Evolutionary conservation across 1,284 basidiomycete species (phyloP).

Genomic region (Mycena sp.): DNA sequence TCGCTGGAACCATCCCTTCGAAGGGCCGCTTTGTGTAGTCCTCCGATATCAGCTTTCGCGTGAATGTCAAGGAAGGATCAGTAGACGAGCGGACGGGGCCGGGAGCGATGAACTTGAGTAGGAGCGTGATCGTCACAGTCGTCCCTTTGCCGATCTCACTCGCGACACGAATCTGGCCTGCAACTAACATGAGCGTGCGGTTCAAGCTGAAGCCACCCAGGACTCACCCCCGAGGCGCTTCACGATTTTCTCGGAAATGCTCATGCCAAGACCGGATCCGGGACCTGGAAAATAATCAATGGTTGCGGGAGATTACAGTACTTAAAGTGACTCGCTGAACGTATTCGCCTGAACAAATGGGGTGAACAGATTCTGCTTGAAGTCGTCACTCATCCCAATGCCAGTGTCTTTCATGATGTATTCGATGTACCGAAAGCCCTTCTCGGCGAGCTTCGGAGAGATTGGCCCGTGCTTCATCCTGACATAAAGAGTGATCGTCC

Average conservation of each 20-base stretch:
- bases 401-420: slow-evolving; percentile 17
- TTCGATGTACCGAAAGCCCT: slow-evolving; percentile 11
- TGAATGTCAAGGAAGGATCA: background rate
- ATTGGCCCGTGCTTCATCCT: background rate
- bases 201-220: background rate
- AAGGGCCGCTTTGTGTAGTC: too few species aligned
- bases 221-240: slow-evolving; percentile 1
- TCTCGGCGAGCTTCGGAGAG: background rate
- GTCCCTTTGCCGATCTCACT: slow-evolving; percentile 19
- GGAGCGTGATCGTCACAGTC: slow-evolving; percentile 1
- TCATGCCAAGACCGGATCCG: slow-evolving; percentile 17
- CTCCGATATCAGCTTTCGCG: slow-evolving; percentile 6
- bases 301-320: background rate
- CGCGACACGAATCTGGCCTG: slow-evolving; percentile 1
- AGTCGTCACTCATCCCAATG: slow-evolving; percentile 20
- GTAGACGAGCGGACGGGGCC: background rate
- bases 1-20: too few species aligned
- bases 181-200: background rate
- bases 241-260: slow-evolving; percentile 10
- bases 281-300: background rate
- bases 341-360: slow-evolving; percentile 14
- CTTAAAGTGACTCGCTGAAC: slow-evolving; percentile 1
- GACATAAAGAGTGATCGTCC: slow-evolving; percentile 7
- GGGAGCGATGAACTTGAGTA: slow-evolving; percentile 1
- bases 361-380: slow-evolving; percentile 14